Percentiles rank a stretch among this genome's conserved stretches.
These are phyloP conservation scores for Skeletonema costatum DNA, from an alignment of 108 stramenopile genomes.

Conservation along the genomic window DNA sequence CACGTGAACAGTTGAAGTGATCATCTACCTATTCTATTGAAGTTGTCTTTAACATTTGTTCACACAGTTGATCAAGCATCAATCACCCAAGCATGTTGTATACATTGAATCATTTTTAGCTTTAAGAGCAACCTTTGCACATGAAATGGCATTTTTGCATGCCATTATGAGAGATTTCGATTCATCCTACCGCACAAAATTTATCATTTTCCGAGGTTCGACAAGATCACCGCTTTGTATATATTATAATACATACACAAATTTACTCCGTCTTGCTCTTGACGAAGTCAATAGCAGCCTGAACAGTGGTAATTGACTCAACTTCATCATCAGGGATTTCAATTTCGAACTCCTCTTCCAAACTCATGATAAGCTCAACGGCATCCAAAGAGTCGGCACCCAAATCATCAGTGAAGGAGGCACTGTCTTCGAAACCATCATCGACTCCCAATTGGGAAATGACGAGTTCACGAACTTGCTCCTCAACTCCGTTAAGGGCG, in stretches of 20 bases:
- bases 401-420: constrained; percentile 95
- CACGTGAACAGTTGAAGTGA: no score
- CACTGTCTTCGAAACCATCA: constrained; percentile 65
- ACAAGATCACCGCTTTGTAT: neutral
- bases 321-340: constrained; percentile 98
- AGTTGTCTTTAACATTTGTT: no score
- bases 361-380: constrained; percentile 96
- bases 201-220: neutral
- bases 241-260: no score
- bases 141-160: neutral
- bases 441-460: constrained; percentile 39
- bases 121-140: constrained; percentile 1
- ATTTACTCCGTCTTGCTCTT: constrained; percentile 19
- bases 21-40: no score
- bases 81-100: neutral
- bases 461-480: constrained; percentile 53
- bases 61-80: no score
- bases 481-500: constrained; percentile 56
- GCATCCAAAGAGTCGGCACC: constrained; percentile 97
- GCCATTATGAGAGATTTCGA: neutral
- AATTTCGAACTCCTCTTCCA: constrained; percentile 97
- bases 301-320: constrained; percentile 88
- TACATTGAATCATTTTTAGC: neutral
- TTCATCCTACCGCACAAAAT: neutral
- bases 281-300: constrained; percentile 91